Percentiles rank a stretch among this genome's conserved stretches.
Conservation (phyloP, 176 grass and related monocot species). For the Zea mays region DNA sequence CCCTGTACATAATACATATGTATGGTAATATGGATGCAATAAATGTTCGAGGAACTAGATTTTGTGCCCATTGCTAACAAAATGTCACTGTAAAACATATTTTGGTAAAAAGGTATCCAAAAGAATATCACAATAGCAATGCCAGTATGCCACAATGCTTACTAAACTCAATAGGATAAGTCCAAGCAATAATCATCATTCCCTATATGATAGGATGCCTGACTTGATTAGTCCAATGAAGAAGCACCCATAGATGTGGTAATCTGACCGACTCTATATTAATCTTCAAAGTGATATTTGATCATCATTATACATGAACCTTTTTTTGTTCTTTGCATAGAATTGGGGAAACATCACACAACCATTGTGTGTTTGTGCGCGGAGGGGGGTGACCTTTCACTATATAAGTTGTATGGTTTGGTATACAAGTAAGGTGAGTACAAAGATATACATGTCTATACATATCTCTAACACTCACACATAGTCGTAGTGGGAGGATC, state of each 20-base stretch:
- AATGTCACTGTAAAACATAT: not conserved
- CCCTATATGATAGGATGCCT: not conserved
- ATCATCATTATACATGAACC: conserved; percentile 2
- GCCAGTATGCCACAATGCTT: not conserved
- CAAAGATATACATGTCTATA: too few relatives aligned
- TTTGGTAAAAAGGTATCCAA: not conserved
- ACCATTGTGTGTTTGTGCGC: too few relatives aligned
- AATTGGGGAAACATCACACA: too few relatives aligned
- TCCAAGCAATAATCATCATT: too few relatives aligned
- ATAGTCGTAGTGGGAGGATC: too few relatives aligned
- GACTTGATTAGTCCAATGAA: not conserved
- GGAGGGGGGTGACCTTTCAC: too few relatives aligned
- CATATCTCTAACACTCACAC: too few relatives aligned
- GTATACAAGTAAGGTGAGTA: too few relatives aligned
- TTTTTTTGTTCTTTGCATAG: not conserved
- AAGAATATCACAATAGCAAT: not conserved
- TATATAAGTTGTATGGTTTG: too few relatives aligned
- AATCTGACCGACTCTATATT: not conserved
- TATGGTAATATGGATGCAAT: not conserved
- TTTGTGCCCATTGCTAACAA: not conserved
- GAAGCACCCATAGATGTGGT: not conserved
- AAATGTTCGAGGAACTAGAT: not conserved
- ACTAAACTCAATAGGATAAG: too few relatives aligned
- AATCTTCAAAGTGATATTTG: not conserved
- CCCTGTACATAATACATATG: not conserved